Conservation (phyloP, 306 rosid species). For the Cicer cuneatum region DNA sequence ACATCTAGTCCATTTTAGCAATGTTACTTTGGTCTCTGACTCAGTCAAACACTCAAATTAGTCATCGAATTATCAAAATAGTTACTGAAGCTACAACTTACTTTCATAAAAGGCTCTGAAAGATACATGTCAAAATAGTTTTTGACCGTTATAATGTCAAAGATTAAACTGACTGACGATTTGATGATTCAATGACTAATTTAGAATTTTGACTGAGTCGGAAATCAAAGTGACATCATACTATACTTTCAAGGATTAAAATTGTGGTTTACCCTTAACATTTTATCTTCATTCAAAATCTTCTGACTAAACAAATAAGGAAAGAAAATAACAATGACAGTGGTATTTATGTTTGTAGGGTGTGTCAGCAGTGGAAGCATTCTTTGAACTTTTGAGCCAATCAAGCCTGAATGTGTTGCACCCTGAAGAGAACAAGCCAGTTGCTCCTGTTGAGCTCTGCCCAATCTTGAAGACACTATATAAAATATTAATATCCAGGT, state of each 20-base stretch:
- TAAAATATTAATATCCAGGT: slow-evolving; percentile 81
- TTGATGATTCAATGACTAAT: no score
- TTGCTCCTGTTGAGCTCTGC: slow-evolving; percentile 92
- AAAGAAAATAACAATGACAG: not conserved
- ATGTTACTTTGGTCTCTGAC: no score
- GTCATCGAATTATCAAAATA: no score
- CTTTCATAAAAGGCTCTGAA: no score
- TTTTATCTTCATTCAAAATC: slow-evolving; percentile 2
- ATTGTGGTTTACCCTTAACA: not conserved
- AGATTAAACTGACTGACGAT: no score
- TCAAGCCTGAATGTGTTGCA: slow-evolving; percentile 83
- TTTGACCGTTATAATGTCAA: no score
- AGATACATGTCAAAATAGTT: no score
- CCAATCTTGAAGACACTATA: slow-evolving; percentile 88
- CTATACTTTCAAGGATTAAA: no score
- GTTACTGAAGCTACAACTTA: no score
- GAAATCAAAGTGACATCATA: no score
- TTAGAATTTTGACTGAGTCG: no score
- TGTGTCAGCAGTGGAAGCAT: slow-evolving; percentile 85
- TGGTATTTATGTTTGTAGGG: slow-evolving; percentile 54
- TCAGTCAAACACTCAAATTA: no score
- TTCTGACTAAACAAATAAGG: slow-evolving; percentile 11
- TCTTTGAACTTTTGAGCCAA: slow-evolving; percentile 87
- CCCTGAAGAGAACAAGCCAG: slow-evolving; percentile 86
- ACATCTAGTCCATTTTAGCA: not conserved